These are phyloP conservation scores for Corinectria fuckeliana DNA, from an alignment of 2,329 filamentous ascomycete genomes.

Conservation along the genomic window DNA sequence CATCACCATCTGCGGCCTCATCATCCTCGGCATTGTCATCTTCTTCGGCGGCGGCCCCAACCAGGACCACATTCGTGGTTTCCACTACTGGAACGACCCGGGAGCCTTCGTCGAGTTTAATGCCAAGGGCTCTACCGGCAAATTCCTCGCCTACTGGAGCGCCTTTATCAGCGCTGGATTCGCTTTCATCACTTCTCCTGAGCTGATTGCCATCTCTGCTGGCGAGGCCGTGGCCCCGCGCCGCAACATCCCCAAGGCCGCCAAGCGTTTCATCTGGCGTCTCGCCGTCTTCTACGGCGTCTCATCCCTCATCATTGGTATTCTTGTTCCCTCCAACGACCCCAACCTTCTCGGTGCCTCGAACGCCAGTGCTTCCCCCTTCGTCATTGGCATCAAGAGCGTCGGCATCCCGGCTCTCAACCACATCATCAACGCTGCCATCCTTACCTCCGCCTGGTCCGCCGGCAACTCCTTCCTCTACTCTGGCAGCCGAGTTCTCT, in stretches of 20 bases:
- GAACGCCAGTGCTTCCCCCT: conserved; percentile 64
- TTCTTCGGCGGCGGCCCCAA: conserved; percentile 62
- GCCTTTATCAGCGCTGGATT: conserved; percentile 65
- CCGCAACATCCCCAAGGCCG: conserved; percentile 70
- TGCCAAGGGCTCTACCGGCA: conserved; percentile 55
- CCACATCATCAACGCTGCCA: conserved; percentile 72
- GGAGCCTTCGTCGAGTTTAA: conserved; percentile 57
- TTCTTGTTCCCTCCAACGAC: conserved; percentile 71
- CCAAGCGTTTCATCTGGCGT: conserved; percentile 66
- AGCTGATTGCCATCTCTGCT: conserved; percentile 68
- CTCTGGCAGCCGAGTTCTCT: conserved; percentile 72
- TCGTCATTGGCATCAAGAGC: conserved; percentile 72
- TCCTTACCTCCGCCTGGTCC: conserved; percentile 70
- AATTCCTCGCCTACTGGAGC: conserved; percentile 65
- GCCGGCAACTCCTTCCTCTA: conserved; percentile 68
- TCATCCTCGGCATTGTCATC: conserved; percentile 53
- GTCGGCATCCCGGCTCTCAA: conserved; percentile 69
- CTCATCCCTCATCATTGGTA: conserved; percentile 66
- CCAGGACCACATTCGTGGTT: conserved; percentile 52
- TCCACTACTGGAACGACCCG: conserved; percentile 48
- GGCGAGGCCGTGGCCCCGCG: conserved; percentile 70
- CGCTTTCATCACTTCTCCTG: conserved; percentile 67
- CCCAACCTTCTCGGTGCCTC: conserved; percentile 63
- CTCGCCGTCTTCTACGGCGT: conserved; percentile 69
- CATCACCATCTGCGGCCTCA: conserved; percentile 62